Evolutionary conservation across 345 rosid genomes (phyloP).

Genomic region (Adansonia digitata): DNA sequence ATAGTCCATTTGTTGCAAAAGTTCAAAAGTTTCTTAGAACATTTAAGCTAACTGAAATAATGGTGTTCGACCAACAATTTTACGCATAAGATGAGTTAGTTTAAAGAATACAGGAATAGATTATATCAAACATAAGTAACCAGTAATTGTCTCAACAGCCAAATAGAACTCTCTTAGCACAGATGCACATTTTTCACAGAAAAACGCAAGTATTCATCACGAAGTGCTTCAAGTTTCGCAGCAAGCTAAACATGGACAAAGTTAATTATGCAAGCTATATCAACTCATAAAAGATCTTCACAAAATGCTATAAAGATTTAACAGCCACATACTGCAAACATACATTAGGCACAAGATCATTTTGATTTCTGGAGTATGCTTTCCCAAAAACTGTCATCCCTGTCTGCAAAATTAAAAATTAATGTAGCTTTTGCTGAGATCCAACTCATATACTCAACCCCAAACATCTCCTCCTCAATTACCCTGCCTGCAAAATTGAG

Average conservation of each 20-base stretch:
- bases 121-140: slow-evolving; percentile 25
- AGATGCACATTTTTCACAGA: slow-evolving; percentile 67
- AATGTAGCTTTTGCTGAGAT: slow-evolving; percentile 82
- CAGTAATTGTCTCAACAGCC: slow-evolving; percentile 92
- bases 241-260: slow-evolving; percentile 62
- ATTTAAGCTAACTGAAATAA: slow-evolving; percentile 1
- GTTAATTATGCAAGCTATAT: neutral
- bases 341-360: slow-evolving; percentile 89
- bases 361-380: slow-evolving; percentile 74
- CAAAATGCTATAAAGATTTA: slow-evolving; percentile 5
- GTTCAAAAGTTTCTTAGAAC: neutral
- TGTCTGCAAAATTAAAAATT: slow-evolving; percentile 74
- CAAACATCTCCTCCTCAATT: slow-evolving; percentile 94
- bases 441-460: slow-evolving; percentile 81
- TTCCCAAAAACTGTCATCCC: slow-evolving; percentile 99
- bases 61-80: neutral
- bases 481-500: slow-evolving; percentile 62
- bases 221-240: slow-evolving; percentile 85
- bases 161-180: slow-evolving; percentile 78
- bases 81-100: neutral
- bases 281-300: slow-evolving; percentile 1
- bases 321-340: slow-evolving; percentile 2
- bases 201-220: slow-evolving; percentile 84
- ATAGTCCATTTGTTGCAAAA: neutral
- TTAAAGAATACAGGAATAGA: neutral